These are phyloP conservation scores for Fraxinus dipetala DNA, from an alignment of 305 asterid species.

Conservation along the genomic window DNA sequence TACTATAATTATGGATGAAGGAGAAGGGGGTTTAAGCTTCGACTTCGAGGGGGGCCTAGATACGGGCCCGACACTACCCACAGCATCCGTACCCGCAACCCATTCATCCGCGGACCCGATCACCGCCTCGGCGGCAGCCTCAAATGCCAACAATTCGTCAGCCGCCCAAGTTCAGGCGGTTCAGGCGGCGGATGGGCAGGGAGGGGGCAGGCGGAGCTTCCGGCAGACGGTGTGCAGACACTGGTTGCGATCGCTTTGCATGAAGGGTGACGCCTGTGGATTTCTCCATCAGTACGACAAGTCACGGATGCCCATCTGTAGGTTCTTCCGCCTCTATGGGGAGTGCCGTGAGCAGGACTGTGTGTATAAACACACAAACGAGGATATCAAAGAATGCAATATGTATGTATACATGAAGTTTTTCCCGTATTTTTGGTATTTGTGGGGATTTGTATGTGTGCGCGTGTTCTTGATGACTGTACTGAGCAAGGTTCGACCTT, in stretches of 20 bases:
- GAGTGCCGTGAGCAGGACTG: conserved; percentile 97
- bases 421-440: background rate
- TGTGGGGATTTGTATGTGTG: background rate
- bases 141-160: conserved; percentile 26
- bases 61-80: conserved; percentile 71
- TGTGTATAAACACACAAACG: conserved; percentile 87
- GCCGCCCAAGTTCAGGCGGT: conserved; percentile 22
- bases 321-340: conserved; percentile 73
- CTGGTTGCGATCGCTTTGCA: conserved; percentile 80
- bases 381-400: conserved; percentile 39
- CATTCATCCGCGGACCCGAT: conserved; percentile 43
- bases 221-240: conserved; percentile 92
- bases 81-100: conserved; percentile 73
- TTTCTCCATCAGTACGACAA: conserved; percentile 89
- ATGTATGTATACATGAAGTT: background rate
- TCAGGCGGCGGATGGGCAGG: conserved; percentile 44
- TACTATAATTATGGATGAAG: conserved; percentile 59
- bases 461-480: background rate
- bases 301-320: conserved; percentile 86
- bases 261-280: conserved; percentile 93
- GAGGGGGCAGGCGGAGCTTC: conserved; percentile 63
- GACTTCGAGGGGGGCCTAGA: conserved; percentile 88
- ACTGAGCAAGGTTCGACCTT: background rate
- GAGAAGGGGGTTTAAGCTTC: conserved; percentile 84
- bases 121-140: conserved; percentile 27